Conservation (phyloP, 2,329 filamentous ascomycete genomes). For the Trichoderma simmonsii region DNA sequence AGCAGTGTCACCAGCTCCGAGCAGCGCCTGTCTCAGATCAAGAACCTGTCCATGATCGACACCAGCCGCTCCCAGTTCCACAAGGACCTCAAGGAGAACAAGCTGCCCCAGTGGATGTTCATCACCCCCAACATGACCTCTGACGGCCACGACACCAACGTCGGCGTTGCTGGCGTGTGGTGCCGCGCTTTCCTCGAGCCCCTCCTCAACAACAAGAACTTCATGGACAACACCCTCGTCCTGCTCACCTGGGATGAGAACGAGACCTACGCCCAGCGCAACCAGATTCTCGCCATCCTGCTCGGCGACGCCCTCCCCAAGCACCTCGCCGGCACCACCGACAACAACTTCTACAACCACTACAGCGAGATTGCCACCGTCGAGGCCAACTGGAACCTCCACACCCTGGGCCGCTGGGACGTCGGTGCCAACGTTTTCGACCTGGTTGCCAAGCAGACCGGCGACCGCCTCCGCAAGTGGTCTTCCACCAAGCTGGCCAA, state of each 20-base stretch:
- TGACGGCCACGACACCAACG: constrained; percentile 71
- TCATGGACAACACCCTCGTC: constrained; percentile 73
- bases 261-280: constrained; percentile 63
- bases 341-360: constrained; percentile 69
- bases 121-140: constrained; percentile 73
- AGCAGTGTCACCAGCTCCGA: constrained; percentile 59
- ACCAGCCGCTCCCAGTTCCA: constrained; percentile 56
- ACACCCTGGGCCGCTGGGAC: constrained; percentile 68
- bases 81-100: constrained; percentile 59
- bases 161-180: constrained; percentile 68
- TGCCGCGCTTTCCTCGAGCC: constrained; percentile 65
- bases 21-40: constrained; percentile 64
- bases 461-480: constrained; percentile 48
- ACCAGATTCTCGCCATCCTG: constrained; percentile 68
- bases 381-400: constrained; percentile 66
- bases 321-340: constrained; percentile 63
- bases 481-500: constrained; percentile 36
- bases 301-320: constrained; percentile 70
- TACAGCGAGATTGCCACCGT: constrained; percentile 67
- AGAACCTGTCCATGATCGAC: constrained; percentile 57
- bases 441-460: constrained; percentile 58
- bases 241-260: constrained; percentile 80
- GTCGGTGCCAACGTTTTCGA: constrained; percentile 69
- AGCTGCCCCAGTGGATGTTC: constrained; percentile 69
- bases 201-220: constrained; percentile 64